These are phyloP conservation scores for Candida sithepensis DNA, from an alignment of 805 yeast genomes.

Conservation along the genomic window DNA sequence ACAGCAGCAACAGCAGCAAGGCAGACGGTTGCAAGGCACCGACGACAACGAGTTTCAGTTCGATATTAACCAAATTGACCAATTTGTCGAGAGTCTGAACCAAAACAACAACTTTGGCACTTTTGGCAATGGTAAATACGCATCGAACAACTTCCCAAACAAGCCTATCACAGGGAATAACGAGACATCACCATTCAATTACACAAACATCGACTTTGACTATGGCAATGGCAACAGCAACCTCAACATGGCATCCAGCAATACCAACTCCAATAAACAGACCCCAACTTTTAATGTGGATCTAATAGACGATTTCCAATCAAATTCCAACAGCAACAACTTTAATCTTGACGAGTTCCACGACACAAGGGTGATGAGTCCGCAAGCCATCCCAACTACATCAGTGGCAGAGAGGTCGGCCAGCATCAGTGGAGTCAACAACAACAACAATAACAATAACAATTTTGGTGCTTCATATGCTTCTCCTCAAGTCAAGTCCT, in stretches of 20 bases:
- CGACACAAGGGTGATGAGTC: conserved; percentile 10
- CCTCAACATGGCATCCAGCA: neutral
- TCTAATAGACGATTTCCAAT: conserved; percentile 8
- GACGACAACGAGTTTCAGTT: neutral
- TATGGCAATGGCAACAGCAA: conserved; percentile 3
- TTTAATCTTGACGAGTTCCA: conserved; percentile 12
- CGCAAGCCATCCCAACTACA: conserved; percentile 9
- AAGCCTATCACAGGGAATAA: neutral
- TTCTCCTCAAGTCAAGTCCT: conserved; percentile 27
- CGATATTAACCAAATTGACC: conserved; percentile 14
- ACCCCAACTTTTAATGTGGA: conserved; percentile 14
- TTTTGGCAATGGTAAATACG: neutral
- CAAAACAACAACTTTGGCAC: conserved; percentile 1
- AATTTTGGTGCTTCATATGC: conserved; percentile 21
- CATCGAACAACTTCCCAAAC: neutral
- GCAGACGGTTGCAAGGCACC: neutral
- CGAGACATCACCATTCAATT: conserved; percentile 12
- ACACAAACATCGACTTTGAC: conserved; percentile 10
- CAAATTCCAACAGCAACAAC: conserved; percentile 1
- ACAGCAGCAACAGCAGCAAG: neutral
- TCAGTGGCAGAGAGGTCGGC: conserved; percentile 10
- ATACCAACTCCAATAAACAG: neutral
- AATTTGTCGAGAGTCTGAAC: conserved; percentile 13
- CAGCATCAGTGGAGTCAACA: conserved; percentile 10
- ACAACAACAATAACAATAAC: neutral